Evolutionary conservation across 495 filamentous ascomycete species (phyloP), one percentile per base, ranked within the genome.

Genomic region (Aspergillus sclerotiicarbonarius): DNA sequence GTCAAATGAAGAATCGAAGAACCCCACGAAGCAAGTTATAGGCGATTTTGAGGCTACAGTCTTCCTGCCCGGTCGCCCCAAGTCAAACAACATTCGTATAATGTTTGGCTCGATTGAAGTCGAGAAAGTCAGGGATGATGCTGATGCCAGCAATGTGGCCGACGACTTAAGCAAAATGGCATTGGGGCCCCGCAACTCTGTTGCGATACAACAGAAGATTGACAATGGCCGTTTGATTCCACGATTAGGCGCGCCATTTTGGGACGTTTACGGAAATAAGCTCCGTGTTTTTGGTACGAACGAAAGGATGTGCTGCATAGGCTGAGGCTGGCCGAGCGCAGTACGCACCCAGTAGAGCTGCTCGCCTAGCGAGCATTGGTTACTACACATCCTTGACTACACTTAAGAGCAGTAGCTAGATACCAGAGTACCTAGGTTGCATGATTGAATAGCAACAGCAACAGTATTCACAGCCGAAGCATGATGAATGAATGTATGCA

Each of bases 251-350:
- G 74, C 70, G 18, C 60, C 65, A 10, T 89, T 90, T 67, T 91
- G 88, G 88, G 57, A 69, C 13, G 61, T 68, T 6, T 89, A 84
- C 67, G 77, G 76, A 9, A 91, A 91, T 62, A 82, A 77, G 54
- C 63, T 91, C 62, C 76, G 87, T 15, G 81, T 87, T 4, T 87
- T 87, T 72, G 86, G 84, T 4, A 87, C 83, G 4, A 62, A 79
- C 20, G 86, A 88, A 70, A 74, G 73, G 10, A 68, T 86, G 15
- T 83, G 77, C 53, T 61, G 68, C 20, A 63, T 70, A 76, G 61
- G 62, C 25, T 58, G 13, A 29, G 21, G 12, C 47, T n/a, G 15
- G n/a, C 25, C 16, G 7, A 46, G 41, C 25, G 25, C 25, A 25
- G 25, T 25, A 3, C 25, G 25, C 25, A 25, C 2, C 25, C 25